These are phyloP conservation scores for Nymphaea thermarum DNA, from an alignment of 164 flowering plant genomes.

Conservation along the genomic window DNA sequence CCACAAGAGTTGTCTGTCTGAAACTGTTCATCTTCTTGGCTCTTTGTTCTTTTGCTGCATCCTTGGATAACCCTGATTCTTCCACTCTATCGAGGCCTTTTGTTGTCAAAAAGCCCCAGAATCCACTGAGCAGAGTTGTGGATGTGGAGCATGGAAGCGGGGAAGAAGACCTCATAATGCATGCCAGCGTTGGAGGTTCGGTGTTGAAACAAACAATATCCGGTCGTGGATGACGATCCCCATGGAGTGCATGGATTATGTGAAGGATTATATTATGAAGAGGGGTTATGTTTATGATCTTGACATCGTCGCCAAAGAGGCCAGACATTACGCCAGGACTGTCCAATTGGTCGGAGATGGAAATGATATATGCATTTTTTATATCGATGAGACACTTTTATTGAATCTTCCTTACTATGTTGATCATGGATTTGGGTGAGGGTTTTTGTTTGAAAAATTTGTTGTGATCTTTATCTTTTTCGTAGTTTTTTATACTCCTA, in stretches of 20 bases:
- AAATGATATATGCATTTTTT: slow-evolving; percentile 78
- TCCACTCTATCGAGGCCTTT: too few species aligned
- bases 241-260: slow-evolving; percentile 50
- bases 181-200: neutral
- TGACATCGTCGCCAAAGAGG: slow-evolving; percentile 54
- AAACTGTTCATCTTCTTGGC: too few species aligned
- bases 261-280: slow-evolving; percentile 47
- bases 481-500: too few species aligned
- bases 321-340: slow-evolving; percentile 36
- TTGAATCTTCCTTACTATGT: slow-evolving; percentile 82
- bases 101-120: too few species aligned
- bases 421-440: slow-evolving; percentile 67
- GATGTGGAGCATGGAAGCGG: too few species aligned
- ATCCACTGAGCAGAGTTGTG: too few species aligned
- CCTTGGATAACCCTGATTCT: too few species aligned
- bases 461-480: neutral
- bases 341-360: slow-evolving; percentile 49
- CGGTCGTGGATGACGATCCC: slow-evolving; percentile 67
- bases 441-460: neutral
- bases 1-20: too few species aligned
- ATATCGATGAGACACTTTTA: slow-evolving; percentile 80
- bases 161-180: too few species aligned
- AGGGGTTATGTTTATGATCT: slow-evolving; percentile 49
- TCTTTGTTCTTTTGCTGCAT: too few species aligned
- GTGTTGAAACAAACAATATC: slow-evolving; percentile 1